A percentile compares a stretch with the other conserved stretches of the same genome.
phyloP scores from a whole-genome alignment of 148 eudicot genomes.

The Beta vulgaris region DNA sequence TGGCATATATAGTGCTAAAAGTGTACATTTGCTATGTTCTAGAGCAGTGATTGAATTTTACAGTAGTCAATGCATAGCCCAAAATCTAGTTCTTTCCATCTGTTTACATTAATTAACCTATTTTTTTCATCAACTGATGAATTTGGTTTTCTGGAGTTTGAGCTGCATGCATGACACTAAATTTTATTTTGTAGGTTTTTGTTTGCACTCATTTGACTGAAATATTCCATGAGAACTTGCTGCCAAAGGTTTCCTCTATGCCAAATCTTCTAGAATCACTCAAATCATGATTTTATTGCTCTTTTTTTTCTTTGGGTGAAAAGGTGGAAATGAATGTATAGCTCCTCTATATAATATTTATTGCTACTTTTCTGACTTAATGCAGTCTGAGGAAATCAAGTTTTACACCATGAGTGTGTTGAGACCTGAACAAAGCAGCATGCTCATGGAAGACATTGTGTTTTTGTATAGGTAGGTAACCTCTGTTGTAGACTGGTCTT shows the following conservation, averaged over 20 bases:
- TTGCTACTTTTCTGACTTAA: not conserved
- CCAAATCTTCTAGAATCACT: not conserved
- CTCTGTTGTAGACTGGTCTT: not conserved
- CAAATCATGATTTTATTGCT: not conserved
- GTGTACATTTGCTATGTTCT: not conserved
- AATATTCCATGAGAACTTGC: conserved; percentile 59
- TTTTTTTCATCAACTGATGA: not conserved
- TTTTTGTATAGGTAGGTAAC: conserved; percentile 74
- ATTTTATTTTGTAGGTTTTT: conserved; percentile 59
- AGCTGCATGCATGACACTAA: not conserved
- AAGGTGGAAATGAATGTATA: no score
- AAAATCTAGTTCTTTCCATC: not conserved
- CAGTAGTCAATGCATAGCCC: not conserved
- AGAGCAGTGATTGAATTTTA: not conserved
- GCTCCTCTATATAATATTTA: no score
- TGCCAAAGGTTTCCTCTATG: conserved; percentile 55
- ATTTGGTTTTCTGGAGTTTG: not conserved
- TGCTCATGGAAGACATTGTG: conserved; percentile 75
- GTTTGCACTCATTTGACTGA: conserved; percentile 95
- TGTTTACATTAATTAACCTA: not conserved
- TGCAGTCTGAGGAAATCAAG: conserved; percentile 78
- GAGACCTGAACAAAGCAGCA: conserved; percentile 58
- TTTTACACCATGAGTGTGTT: conserved; percentile 90
- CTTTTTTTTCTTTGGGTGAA: no score
- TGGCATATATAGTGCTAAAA: not conserved